Evolutionary conservation across 805 yeast genomes (phyloP), one percentile per base, ranked within the genome.

Genomic region (Barnettozyma salicaria): DNA sequence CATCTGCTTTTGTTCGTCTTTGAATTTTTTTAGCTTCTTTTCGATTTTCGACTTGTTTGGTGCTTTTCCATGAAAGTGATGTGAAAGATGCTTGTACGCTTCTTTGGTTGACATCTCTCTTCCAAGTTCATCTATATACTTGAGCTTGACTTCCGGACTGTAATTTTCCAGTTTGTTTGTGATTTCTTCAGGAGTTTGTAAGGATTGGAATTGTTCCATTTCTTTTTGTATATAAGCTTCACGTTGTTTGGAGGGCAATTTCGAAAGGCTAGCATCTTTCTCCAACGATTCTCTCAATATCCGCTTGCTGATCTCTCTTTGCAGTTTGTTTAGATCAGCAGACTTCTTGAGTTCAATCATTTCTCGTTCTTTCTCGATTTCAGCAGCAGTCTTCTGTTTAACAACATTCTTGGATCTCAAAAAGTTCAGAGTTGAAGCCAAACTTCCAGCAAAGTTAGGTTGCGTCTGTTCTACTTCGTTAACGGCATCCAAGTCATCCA

Each of bases 71-170:
- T 78, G 84, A 56, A 76, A 78, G 46, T 73, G 68, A 39, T 76
- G 81, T 5, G 80, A 74, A 34, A 77, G 50, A 39, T 70, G 69
- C 53, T 78, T 78, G 59, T 65, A 78, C 4, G 85, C 84, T 43
- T 72, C 72, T 47, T 76, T 77, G 5, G 68, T 63, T 31, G 56
- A 55, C 30, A 78, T 50, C 13, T 64, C 64, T 16, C 66, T 58
- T 1, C 85, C 85, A 4, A 55, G 43, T 26, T 73, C 74, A 53
- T 77, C 81, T 19, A 60, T 63, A 50, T 78, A 76, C 26, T 61
- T 63, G 7, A 78, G 46, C 18, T 61, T 59, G n/a, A 78, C 69
- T 16, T 63, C 50, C 1, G 80, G 79, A 24, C 64, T 65, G 46
- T 74, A 71, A 28, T 50, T 39, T 8, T 48, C 44, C 21, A 64